phyloP scores from a whole-genome alignment of 345 rosid species.

The Stellera chamaejasme region DNA sequence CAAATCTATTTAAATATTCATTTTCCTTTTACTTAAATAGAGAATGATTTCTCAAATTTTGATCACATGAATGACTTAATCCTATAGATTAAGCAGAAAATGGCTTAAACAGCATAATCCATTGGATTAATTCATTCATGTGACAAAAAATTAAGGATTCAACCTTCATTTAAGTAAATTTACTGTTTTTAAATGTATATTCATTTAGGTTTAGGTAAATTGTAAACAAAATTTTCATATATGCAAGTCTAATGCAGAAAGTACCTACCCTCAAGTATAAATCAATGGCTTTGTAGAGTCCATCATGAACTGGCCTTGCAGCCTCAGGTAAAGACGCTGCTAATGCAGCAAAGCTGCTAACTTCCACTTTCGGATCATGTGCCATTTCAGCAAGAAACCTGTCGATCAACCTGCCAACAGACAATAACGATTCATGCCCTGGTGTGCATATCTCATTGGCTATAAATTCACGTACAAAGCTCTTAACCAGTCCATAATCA shows the following conservation, averaged over 20 bases:
- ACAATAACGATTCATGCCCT: conserved; percentile 42
- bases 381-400: conserved; percentile 64
- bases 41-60: too few relatives aligned
- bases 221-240: too few relatives aligned
- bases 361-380: conserved; percentile 32
- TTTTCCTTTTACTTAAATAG: neutral
- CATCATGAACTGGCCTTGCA: conserved; percentile 71
- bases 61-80: too few relatives aligned
- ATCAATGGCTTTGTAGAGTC: conserved; percentile 79
- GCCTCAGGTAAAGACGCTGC: conserved; percentile 54
- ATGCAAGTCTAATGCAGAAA: too few relatives aligned
- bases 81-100: too few relatives aligned
- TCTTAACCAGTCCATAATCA: conserved; percentile 57
- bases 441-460: conserved; percentile 39
- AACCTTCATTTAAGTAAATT: too few relatives aligned
- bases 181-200: too few relatives aligned
- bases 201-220: too few relatives aligned
- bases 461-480: conserved; percentile 41
- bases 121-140: neutral
- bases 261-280: conserved; percentile 57
- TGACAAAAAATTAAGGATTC: neutral
- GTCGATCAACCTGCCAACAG: conserved; percentile 61
- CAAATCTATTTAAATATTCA: too few relatives aligned
- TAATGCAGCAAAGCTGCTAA: conserved; percentile 45
- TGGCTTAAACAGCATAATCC: too few relatives aligned